Evolutionary conservation across 768 basidiomycete species (phyloP).

Genomic region (Collybia sp.): DNA sequence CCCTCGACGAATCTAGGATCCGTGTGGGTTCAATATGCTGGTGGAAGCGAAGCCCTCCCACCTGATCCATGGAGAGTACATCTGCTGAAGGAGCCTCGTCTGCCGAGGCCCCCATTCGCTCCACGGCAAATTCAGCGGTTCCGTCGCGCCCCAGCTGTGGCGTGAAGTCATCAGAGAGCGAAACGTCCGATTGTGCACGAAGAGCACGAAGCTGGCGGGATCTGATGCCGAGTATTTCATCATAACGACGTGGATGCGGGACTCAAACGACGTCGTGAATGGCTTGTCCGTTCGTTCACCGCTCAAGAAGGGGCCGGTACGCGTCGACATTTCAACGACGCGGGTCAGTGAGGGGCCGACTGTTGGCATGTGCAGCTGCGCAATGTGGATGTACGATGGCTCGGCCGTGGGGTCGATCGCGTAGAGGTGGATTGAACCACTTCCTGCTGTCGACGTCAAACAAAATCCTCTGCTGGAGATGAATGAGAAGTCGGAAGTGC

Average conservation of each 20-base stretch:
- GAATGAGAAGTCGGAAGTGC: slow-evolving; percentile 41
- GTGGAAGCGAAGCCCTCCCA: neutral
- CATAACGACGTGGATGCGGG: neutral
- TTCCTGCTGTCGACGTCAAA: slow-evolving; percentile 25
- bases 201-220: neutral
- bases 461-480: slow-evolving; percentile 38
- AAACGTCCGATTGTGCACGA: neutral
- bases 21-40: neutral
- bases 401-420: slow-evolving; percentile 21
- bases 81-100: slow-evolving; percentile 1
- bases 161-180: neutral
- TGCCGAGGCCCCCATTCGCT: slow-evolving; percentile 8
- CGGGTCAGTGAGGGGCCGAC: slow-evolving; percentile 6
- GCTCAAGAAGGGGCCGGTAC: slow-evolving; percentile 29
- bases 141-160: neutral
- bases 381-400: slow-evolving; percentile 4
- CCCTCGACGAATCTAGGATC: slow-evolving; percentile 14
- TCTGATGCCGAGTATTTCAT: neutral
- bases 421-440: slow-evolving; percentile 39
- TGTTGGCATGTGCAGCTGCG: slow-evolving; percentile 11
- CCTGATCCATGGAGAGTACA: slow-evolving; percentile 11
- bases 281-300: slow-evolving; percentile 15
- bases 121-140: slow-evolving; percentile 2
- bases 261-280: slow-evolving; percentile 13
- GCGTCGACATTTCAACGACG: slow-evolving; percentile 14